Base-by-base conservation (phyloP, 345 rosid genomes). In the Trapa incisa region DNA sequence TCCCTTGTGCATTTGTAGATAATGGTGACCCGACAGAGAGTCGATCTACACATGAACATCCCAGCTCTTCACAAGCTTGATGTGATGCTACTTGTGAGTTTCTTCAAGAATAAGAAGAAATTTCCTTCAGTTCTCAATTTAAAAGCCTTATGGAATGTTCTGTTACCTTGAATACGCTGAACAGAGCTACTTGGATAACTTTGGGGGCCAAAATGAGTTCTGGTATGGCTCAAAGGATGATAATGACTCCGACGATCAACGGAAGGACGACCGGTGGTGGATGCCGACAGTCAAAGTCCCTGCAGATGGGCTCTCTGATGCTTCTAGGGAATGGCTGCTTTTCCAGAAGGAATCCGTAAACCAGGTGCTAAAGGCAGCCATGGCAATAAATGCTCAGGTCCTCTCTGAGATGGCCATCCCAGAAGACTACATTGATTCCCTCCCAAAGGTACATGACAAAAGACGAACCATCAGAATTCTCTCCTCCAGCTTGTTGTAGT, bases 301-400 rank as follows among this genome's bases (percentile, higher is more conserved):
- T 3, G 68, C 78, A 0, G 64, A 81, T 0, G 99, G 99, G n/a
- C 73, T 94, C 50, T 86, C 99, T 1, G 93, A 86, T 8, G 38
- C 64, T 10, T 80, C 89, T 0, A 67, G 89, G 65, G 86, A 80
- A 81, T 85, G 88, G 89, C 68, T 91, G 72, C 85, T 83, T 61
- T 75, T 68, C 65, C 97, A 94, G 71, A 94, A 94, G 73, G 99
- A 94, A 58, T 81, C 95, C 17, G 96, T 94, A 17, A 94, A 86
- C 72, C 99, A 94, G 58, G 97, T 91, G 4, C 89, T 89, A 16
- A 94, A 91, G 76, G 96, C 96, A 61, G 96, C 99, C 67, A 87
- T 94, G 93, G 93, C 97, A 5, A 94, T 91, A 32, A 94, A 94
- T 74, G 97, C 99, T 63, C 89, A 80, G 73, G 96, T 94, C 41